Evolutionary conservation across 2,329 filamentous ascomycete species (phyloP).

Genomic region (Beauveria varroae): DNA sequence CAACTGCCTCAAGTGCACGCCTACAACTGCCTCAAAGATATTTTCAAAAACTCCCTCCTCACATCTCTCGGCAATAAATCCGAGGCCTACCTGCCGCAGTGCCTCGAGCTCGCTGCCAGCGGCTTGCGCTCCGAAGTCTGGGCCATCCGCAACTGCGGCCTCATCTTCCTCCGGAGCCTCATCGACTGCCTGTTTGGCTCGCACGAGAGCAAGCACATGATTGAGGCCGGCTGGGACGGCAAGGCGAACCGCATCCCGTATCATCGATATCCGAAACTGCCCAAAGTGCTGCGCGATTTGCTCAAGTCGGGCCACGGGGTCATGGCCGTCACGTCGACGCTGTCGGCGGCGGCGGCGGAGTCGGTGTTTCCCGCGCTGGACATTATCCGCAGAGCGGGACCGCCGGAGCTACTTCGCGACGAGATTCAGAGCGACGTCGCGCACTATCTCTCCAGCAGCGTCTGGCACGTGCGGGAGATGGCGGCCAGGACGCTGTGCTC

Average conservation of each 20-base stretch:
- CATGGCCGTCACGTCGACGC: conserved; percentile 28
- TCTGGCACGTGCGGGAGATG: conserved; percentile 79
- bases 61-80: conserved; percentile 64
- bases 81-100: conserved; percentile 64
- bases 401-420: conserved; percentile 48
- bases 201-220: conserved; percentile 58
- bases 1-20: conserved; percentile 89
- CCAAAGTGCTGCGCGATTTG: conserved; percentile 55
- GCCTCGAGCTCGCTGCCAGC: conserved; percentile 70
- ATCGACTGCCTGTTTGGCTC: conserved; percentile 74
- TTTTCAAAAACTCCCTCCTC: conserved; percentile 77
- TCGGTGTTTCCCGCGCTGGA: conserved; percentile 79
- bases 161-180: conserved; percentile 81
- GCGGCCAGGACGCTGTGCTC: conserved; percentile 66
- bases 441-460: conserved; percentile 56
- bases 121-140: conserved; percentile 78
- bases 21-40: conserved; percentile 85
- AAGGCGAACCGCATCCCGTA: conserved; percentile 60
- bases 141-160: conserved; percentile 89
- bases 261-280: conserved; percentile 58
- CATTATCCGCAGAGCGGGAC: conserved; percentile 64
- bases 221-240: conserved; percentile 57
- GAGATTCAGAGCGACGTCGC: conserved; percentile 52
- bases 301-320: conserved; percentile 45
- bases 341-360: conserved; percentile 44